Evolutionary conservation across 192 early-diverging fungal species (phyloP).

Genomic region (Backusella sp.): DNA sequence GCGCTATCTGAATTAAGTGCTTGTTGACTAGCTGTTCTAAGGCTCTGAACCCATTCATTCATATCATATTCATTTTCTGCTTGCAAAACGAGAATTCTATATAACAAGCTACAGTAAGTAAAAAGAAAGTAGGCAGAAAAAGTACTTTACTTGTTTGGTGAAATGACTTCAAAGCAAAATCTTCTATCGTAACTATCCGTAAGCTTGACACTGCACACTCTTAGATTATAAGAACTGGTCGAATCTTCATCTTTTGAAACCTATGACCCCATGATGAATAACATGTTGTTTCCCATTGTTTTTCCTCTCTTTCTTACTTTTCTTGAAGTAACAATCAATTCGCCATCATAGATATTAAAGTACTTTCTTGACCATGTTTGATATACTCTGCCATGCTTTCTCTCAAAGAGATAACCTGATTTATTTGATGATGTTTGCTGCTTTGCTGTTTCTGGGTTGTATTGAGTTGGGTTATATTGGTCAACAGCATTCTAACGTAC

Average conservation of each 20-base stretch:
- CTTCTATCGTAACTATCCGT: slow-evolving; percentile 64
- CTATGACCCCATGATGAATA: slow-evolving; percentile 19
- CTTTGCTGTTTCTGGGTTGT: slow-evolving; percentile 1
- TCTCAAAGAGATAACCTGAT: slow-evolving; percentile 80
- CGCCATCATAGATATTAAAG: slow-evolving; percentile 66
- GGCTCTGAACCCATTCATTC: slow-evolving; percentile 72
- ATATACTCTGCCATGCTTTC: slow-evolving; percentile 69
- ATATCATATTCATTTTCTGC: slow-evolving; percentile 71
- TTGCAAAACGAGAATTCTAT: slow-evolving; percentile 69
- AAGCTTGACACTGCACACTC: slow-evolving; percentile 73
- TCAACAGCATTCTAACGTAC: not conserved
- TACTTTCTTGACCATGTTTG: slow-evolving; percentile 79
- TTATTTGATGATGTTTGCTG: not conserved
- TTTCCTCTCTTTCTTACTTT: slow-evolving; percentile 28
- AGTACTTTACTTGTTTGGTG: slow-evolving; percentile 60
- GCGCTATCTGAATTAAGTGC: slow-evolving; percentile 52
- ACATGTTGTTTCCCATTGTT: not conserved
- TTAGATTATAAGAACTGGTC: slow-evolving; percentile 58
- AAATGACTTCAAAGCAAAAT: slow-evolving; percentile 81
- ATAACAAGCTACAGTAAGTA: not conserved
- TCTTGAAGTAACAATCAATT: slow-evolving; percentile 49
- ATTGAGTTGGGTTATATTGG: slow-evolving; percentile 18
- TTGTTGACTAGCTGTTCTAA: slow-evolving; percentile 57
- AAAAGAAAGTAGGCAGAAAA: not conserved
- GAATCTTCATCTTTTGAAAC: slow-evolving; percentile 58